Base-by-base conservation (phyloP, 208 protist species). In the Phytomonas sp. region DNA sequence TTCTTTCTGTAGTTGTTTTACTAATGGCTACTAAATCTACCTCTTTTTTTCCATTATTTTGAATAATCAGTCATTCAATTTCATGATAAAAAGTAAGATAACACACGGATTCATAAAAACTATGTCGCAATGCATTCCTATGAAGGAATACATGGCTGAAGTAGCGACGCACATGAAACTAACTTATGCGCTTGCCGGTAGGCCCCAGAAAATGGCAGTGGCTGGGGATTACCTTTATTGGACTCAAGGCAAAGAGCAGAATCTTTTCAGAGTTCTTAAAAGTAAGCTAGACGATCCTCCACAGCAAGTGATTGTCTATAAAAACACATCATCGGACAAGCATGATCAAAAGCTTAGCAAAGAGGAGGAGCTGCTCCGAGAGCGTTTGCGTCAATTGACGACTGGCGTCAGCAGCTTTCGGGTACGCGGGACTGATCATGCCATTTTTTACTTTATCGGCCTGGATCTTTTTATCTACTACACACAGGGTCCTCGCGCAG, bases 361-460 rank as follows among this genome's bases (percentile, higher is more conserved):
- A 71, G 89, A 92, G 60, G 89, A 95, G 61, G 89, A 95, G 66
- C 70, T 95, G 62, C 74, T 95, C 31, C 89, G 89, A 29, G 89
- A 95, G 75, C 84, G 89, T 31, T 82, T 70, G 59, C 86, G 89
- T 53, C 84, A 66, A 28, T 67, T 69, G 23, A 79, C 85, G 46
- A 90, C 76, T 15, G 89, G 89, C 64, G 87, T 95, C 67, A 75
- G 60, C 23, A 81, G 34, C 62, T 95, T 83, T 67, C 76, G 73
- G 43, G 73, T 95, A 15, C 82, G 84, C 20, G 51, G 67, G 34
- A 67, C 34, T 40, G 88, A 90, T 59, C 79, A 76, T 53, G 83
- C 84, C 23, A 77, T 94, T 31, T 85, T 91, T 60, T 94, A 83
- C 72, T 80, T 81, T n/a, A 72, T 61, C 67, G 85, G 83, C 1